Base-by-base conservation (phyloP, 441 rosid species). In the Erodium texanum region DNA sequence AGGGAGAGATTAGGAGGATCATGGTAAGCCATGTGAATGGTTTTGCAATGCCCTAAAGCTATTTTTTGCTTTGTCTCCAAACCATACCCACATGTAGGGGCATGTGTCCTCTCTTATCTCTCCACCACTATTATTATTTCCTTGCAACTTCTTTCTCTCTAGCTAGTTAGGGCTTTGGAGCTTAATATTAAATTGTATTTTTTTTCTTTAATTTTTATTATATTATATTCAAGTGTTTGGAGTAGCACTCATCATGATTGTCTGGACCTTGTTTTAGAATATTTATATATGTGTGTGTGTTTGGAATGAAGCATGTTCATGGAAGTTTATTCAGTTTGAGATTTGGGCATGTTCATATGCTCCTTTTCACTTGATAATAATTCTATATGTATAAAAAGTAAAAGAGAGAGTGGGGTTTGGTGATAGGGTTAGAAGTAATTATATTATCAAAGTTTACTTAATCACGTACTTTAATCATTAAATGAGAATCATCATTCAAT, bases 81-180 rank as follows among this genome's bases (percentile, higher is more conserved):
- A 81, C 78, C 81, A 84, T 74, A 72, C 74, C 76, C 84, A 79
- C 88, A 79, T 89, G 90, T 84, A 86, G 58, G 96, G 87, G 86
- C 76, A 76, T 59, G 48, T 70, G 63, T 65, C 73, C 74, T 73
- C 65, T 67, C 34, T 72, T 61, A 22, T 16, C 23, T 24, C 34
- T 64, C 5, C n/a, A 22, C 24, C 62, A 69, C 62, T 22, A 48
- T 68, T 77, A 67, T 79, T 27, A 1, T 27, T 27, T 27, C 4
- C 66, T 19, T 43, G 77, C 81, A 75, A 43, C 77, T 79, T 75
- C 82, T 48, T 12, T 18, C 16, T 27, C 4, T n/a, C 52, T 45
- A 45, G n/a, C 18, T n/a, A 48, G 16, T 19, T 48, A 48, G 16
- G 56, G 19, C 19, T 48, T 4, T 48, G 43, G 7, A 19, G 3